A percentile compares a stretch with the other conserved stretches of the same genome.
phyloP scores from a whole-genome alignment of 2,329 filamentous ascomycete species.

The Plenodomus lindquistii region DNA sequence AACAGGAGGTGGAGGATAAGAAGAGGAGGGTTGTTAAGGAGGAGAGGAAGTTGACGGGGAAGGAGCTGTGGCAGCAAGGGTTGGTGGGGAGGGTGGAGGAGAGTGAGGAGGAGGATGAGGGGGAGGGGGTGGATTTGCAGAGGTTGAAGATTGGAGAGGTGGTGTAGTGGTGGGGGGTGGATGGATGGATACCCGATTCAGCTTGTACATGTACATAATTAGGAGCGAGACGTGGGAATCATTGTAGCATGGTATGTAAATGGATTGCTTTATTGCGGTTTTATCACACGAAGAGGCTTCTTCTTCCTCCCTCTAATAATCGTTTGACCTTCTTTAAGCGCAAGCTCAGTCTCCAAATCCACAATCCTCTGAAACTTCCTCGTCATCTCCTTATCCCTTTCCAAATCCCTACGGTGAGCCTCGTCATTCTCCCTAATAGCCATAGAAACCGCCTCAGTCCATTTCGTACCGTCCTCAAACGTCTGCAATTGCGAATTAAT shows the following conservation, averaged over 20 bases:
- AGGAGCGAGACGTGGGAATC: not conserved
- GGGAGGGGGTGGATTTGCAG: slow-evolving; percentile 54
- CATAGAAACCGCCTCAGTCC: slow-evolving; percentile 34
- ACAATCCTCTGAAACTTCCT: slow-evolving; percentile 53
- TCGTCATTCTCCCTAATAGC: slow-evolving; percentile 18
- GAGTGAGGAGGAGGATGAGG: slow-evolving; percentile 65
- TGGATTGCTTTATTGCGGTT: slow-evolving; percentile 8
- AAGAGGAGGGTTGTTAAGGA: slow-evolving; percentile 60
- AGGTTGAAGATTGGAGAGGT: slow-evolving; percentile 53
- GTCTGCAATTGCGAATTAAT: slow-evolving; percentile 24
- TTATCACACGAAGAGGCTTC: slow-evolving; percentile 26
- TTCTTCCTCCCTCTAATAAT: slow-evolving; percentile 32
- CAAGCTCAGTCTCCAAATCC: slow-evolving; percentile 52
- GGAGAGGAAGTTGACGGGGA: slow-evolving; percentile 76
- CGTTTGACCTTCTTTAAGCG: slow-evolving; percentile 44
- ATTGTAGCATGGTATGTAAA: not conserved
- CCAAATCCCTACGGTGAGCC: slow-evolving; percentile 20
- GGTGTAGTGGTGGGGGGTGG: slow-evolving; percentile 13
- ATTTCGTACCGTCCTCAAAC: slow-evolving; percentile 24
- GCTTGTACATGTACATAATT: not conserved
- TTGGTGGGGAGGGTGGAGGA: slow-evolving; percentile 66
- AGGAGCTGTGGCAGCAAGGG: slow-evolving; percentile 55
- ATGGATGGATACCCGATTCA: slow-evolving; percentile 25
- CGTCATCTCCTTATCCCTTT: slow-evolving; percentile 39
- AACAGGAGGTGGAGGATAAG: slow-evolving; percentile 71